phyloP scores from a whole-genome alignment of 139 green algal genomes.

The Coelastrella sp. region DNA sequence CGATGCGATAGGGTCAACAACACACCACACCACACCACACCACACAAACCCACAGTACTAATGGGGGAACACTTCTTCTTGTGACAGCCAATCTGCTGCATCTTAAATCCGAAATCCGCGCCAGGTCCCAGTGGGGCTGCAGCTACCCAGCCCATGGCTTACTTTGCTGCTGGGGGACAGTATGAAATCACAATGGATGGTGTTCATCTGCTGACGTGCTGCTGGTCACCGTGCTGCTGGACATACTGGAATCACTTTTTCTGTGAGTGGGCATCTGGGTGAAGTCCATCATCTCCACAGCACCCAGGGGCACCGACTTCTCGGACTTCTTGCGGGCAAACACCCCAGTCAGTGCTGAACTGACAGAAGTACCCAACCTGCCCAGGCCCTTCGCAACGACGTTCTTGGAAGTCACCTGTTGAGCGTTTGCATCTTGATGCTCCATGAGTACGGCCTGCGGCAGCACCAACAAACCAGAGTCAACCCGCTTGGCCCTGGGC shows the following conservation, averaged over 20 bases:
- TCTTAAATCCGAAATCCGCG: background rate
- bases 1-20: too few relatives aligned
- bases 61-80: too few relatives aligned
- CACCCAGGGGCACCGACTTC: background rate
- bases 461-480: too few relatives aligned
- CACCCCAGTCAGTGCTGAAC: background rate
- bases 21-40: background rate
- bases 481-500: too few relatives aligned
- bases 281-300: slow-evolving; percentile 1
- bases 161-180: background rate
- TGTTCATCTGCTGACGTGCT: background rate
- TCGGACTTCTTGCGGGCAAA: background rate
- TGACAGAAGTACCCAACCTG: background rate
- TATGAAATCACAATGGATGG: background rate
- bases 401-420: background rate
- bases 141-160: too few relatives aligned
- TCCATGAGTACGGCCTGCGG: too few relatives aligned
- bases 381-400: background rate
- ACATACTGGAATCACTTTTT: background rate
- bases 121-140: too few relatives aligned
- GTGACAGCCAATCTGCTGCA: background rate
- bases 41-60: background rate
- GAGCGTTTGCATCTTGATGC: background rate
- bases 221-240: background rate
- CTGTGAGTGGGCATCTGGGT: background rate